Percentiles rank a stretch among this genome's conserved stretches.
Conservation (phyloP, 1,139 yeast genomes). For the Pichia sp. region DNA sequence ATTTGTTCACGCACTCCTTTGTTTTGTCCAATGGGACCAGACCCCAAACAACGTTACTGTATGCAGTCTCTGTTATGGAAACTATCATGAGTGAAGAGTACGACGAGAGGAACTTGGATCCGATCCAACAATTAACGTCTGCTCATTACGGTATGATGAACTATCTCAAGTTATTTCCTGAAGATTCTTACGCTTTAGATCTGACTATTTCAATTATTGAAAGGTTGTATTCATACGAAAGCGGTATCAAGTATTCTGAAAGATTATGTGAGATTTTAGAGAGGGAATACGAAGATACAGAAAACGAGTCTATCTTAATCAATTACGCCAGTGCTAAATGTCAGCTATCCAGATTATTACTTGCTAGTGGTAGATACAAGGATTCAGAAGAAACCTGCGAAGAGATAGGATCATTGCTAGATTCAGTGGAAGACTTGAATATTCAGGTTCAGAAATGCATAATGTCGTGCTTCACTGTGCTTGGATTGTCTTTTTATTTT, state of each 20-base stretch:
- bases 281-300: slow-evolving; percentile 44
- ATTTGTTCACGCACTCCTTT: slow-evolving; percentile 68
- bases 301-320: slow-evolving; percentile 27
- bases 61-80: slow-evolving; percentile 51
- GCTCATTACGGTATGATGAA: slow-evolving; percentile 69
- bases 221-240: slow-evolving; percentile 53
- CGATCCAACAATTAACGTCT: slow-evolving; percentile 56
- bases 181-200: slow-evolving; percentile 53
- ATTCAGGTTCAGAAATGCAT: slow-evolving; percentile 26
- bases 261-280: slow-evolving; percentile 47
- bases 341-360: slow-evolving; percentile 59
- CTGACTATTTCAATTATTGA: slow-evolving; percentile 58
- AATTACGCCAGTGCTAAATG: slow-evolving; percentile 55
- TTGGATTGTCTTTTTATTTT: slow-evolving; percentile 67
- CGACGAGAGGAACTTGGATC: slow-evolving; percentile 42
- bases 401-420: slow-evolving; percentile 44
- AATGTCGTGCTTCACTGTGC: slow-evolving; percentile 57
- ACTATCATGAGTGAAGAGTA: slow-evolving; percentile 31
- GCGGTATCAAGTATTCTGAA: slow-evolving; percentile 42
- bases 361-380: slow-evolving; percentile 51
- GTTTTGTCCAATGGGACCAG: slow-evolving; percentile 67
- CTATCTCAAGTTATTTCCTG: slow-evolving; percentile 60
- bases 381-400: slow-evolving; percentile 56
- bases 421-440: slow-evolving; percentile 31
- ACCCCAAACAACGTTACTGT: slow-evolving; percentile 64